Percentiles rank a stretch among this genome's conserved stretches.
Evolutionary conservation across 2,329 filamentous ascomycete species (phyloP).

Genomic region (Sporothrix inflata): DNA sequence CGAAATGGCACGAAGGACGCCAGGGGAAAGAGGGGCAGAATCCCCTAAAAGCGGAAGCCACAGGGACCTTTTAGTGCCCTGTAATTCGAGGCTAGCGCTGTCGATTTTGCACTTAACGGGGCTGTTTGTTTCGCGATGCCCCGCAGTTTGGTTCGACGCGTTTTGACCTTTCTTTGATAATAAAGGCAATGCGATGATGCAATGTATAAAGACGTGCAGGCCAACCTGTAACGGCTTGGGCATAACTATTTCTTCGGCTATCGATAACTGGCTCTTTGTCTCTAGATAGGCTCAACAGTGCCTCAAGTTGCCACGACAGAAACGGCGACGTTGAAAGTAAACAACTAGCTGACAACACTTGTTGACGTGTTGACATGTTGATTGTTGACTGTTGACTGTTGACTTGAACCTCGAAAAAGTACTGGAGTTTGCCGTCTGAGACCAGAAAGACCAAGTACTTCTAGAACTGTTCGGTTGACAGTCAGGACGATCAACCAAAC

Average conservation of each 20-base stretch:
- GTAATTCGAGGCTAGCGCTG: neutral
- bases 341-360: neutral
- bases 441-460: neutral
- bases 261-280: neutral
- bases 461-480: neutral
- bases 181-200: neutral
- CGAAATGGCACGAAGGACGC: neutral
- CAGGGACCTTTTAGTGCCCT: neutral
- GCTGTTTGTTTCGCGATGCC: constrained; percentile 4
- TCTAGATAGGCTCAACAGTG: neutral
- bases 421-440: neutral
- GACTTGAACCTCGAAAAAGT: neutral
- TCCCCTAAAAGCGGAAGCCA: neutral
- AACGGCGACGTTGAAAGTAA: neutral
- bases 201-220: neutral
- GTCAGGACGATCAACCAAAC: neutral
- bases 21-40: constrained; percentile 14
- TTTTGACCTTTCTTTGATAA: neutral
- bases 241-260: neutral
- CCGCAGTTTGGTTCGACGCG: neutral
- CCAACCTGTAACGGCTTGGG: neutral
- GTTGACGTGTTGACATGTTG: neutral
- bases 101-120: constrained; percentile 1
- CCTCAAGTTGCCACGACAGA: neutral
- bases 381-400: no score